Evolutionary conservation across 768 basidiomycete species (phyloP), one percentile per base, ranked within the genome.

Genomic region (Heimioporus sp.): DNA sequence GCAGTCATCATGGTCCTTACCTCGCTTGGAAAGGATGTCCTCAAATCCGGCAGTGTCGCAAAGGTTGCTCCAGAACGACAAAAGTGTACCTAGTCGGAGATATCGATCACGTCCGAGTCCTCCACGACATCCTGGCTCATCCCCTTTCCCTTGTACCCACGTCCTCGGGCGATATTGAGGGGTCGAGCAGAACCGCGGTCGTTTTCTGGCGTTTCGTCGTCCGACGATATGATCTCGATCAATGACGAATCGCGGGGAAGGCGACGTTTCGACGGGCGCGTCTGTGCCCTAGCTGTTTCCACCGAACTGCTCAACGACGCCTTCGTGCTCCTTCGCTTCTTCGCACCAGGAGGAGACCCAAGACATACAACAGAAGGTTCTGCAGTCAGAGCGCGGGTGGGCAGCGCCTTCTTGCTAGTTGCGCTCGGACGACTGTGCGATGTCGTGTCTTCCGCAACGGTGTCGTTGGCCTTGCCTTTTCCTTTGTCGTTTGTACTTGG

Each of bases 91-190:
- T 64, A 64, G 43, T 62, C 57, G 43, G 78, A 82, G 37, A 90
- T 69, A 51, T 83, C 80, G 58, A 89, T 82, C 28, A 88, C 72
- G 21, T 82, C 80, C 16, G 66, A 69, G 21, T 67, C 61, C 11
- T 56, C 17, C 57, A 32, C 77, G 69, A 58, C 73, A 64, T 65
- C 58, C 21, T 58, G 20, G 56, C 34, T 78, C 70, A 57, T 70
- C 64, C 16, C 32, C 38, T 24, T 53, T 42, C 57, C 11, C 38
- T 43, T 37, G 20, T 21, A n/a, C 2, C 5, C 20, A 30, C 36
- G 63, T 51, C 57, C 51, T 49, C 49, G 50, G 46, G 42, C 42
- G 37, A 42, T 46, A 20, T 52, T 1, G n/a, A 51, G 48, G 12
- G 52, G 49, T 36, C 15, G 47, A 0, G 17, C 41, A 21, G 28